phyloP scores from a whole-genome alignment of 345 rosid species.

The Euclidium syriacum region DNA sequence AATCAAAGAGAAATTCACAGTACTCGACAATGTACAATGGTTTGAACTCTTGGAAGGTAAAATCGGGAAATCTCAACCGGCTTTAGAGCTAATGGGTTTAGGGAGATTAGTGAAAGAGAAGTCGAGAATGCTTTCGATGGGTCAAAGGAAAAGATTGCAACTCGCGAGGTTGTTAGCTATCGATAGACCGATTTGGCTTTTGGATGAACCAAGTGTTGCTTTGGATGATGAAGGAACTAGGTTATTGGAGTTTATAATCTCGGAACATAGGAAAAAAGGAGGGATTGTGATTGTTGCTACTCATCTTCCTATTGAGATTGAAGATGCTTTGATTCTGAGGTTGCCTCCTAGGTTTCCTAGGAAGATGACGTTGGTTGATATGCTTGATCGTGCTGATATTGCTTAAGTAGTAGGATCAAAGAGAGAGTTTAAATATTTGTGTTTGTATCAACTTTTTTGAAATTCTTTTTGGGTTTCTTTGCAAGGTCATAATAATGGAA shows the following conservation, averaged over 20 bases:
- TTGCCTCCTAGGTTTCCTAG: slow-evolving; percentile 81
- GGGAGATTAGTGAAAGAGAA: slow-evolving; percentile 72
- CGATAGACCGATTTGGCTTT: slow-evolving; percentile 84
- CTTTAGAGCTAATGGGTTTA: slow-evolving; percentile 83
- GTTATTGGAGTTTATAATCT: slow-evolving; percentile 63
- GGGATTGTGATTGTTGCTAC: slow-evolving; percentile 86
- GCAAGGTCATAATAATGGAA: too few relatives aligned
- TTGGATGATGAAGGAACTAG: slow-evolving; percentile 77
- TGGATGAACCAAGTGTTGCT: slow-evolving; percentile 87
- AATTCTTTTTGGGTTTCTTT: too few relatives aligned
- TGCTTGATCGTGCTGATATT: slow-evolving; percentile 71
- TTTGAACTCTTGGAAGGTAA: slow-evolving; percentile 78
- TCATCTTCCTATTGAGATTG: slow-evolving; percentile 75
- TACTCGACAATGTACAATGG: slow-evolving; percentile 79
- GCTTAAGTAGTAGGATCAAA: too few relatives aligned
- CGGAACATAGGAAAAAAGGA: slow-evolving; percentile 70
- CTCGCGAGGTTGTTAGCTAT: slow-evolving; percentile 77
- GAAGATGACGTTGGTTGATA: slow-evolving; percentile 69
- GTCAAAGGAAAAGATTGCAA: slow-evolving; percentile 83
- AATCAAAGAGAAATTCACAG: slow-evolving; percentile 57
- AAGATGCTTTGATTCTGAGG: slow-evolving; percentile 76
- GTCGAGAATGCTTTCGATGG: slow-evolving; percentile 85
- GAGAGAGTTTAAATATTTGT: neutral
- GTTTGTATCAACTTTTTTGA: too few relatives aligned
- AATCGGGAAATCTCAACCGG: slow-evolving; percentile 68